phyloP scores from a whole-genome alignment of 2,329 filamentous ascomycete species.

The Acrocalymma vagum region DNA sequence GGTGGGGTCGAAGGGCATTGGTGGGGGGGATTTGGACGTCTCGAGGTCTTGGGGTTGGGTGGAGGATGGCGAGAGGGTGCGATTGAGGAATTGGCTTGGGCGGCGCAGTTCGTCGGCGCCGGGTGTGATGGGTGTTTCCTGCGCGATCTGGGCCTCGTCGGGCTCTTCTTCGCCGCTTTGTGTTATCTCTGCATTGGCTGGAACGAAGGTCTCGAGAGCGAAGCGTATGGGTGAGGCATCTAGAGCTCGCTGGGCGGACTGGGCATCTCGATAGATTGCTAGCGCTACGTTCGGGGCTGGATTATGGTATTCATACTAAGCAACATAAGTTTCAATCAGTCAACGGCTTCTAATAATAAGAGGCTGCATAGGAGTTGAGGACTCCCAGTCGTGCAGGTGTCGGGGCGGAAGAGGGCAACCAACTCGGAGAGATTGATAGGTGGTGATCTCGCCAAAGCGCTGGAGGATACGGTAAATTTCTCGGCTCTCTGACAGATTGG shows the following conservation, averaged over 20 bases:
- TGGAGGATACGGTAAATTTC: constrained; percentile 58
- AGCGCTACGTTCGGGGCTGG: constrained; percentile 53
- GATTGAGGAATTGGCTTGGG: constrained; percentile 32
- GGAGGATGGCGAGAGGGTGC: constrained; percentile 13
- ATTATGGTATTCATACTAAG: constrained; percentile 54
- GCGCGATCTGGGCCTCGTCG: constrained; percentile 12
- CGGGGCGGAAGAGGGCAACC: constrained; percentile 9
- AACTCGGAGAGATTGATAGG: constrained; percentile 56
- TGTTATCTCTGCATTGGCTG: constrained; percentile 6
- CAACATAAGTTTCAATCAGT: too few relatives aligned
- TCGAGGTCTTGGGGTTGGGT: constrained; percentile 4
- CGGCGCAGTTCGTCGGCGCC: constrained; percentile 41
- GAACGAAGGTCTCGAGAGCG: constrained; percentile 46
- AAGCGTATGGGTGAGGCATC: constrained; percentile 57
- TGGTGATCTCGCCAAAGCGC: constrained; percentile 58
- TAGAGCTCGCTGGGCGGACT: constrained; percentile 52
- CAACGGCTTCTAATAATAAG: too few relatives aligned
- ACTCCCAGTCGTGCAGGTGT: neutral
- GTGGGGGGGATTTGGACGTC: constrained; percentile 9
- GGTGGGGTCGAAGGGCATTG: constrained; percentile 33
- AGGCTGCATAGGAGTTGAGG: too few relatives aligned
- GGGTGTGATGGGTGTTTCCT: constrained; percentile 12
- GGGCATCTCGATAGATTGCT: constrained; percentile 55
- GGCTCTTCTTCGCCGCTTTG: constrained; percentile 16
- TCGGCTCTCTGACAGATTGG: constrained; percentile 58